Percentiles rank a stretch among this genome's conserved stretches.
Conservation (phyloP, 805 yeast genomes). For the Saccharomycopsis synnaedendra region DNA sequence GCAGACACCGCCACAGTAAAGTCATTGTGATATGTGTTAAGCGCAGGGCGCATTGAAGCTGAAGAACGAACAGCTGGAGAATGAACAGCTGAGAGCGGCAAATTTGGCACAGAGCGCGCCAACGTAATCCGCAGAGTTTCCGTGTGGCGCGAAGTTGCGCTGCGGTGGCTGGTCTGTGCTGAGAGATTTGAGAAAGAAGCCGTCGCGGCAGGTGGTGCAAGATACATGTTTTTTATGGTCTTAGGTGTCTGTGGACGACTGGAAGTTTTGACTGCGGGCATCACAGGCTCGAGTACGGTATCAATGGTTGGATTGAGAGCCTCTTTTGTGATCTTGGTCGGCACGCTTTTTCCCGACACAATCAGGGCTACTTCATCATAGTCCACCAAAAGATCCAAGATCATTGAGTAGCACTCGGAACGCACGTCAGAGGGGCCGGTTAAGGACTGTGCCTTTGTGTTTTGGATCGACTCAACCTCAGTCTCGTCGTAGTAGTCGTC, state of each 20-base stretch:
- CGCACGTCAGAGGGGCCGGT: background rate
- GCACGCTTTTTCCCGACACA: background rate
- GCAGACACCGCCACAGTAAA: constrained; percentile 3
- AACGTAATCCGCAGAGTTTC: background rate
- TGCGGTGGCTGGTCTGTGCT: background rate
- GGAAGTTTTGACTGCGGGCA: background rate
- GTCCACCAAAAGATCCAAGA: constrained; percentile 15
- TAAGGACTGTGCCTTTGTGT: background rate
- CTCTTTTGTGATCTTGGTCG: background rate
- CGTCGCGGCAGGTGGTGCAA: background rate
- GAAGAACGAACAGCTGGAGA: background rate
- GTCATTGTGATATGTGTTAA: constrained; percentile 3
- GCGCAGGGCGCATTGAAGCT: background rate
- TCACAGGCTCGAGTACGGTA: background rate
- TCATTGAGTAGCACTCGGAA: constrained; percentile 15
- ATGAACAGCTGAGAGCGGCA: background rate
- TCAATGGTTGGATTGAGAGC: background rate
- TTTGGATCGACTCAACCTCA: constrained; percentile 10
- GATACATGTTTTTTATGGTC: background rate
- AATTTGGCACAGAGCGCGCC: no score
- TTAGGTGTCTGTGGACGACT: background rate
- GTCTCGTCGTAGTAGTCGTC: constrained; percentile 9
- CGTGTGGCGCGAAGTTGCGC: background rate
- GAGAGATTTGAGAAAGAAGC: background rate
- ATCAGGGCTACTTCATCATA: constrained; percentile 11